phyloP scores from a whole-genome alignment of 2,329 filamentous ascomycete genomes.

The Xylaria multiplex region DNA sequence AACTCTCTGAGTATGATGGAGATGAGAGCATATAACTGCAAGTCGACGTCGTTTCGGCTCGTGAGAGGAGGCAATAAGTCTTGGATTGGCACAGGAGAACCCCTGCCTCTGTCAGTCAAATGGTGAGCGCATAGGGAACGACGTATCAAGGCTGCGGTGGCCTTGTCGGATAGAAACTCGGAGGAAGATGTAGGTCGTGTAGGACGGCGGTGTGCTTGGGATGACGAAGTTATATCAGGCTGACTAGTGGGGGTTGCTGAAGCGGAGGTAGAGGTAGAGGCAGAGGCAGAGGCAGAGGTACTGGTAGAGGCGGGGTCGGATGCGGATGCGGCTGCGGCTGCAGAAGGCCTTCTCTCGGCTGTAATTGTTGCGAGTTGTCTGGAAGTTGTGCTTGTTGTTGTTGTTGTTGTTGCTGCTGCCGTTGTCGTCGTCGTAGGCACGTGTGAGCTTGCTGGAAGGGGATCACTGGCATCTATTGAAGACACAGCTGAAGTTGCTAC shows the following conservation, averaged over 20 bases:
- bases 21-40: constrained; percentile 92
- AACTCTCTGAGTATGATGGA: constrained; percentile 90
- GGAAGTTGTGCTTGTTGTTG: constrained; percentile 42
- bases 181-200: constrained; percentile 49
- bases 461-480: constrained; percentile 39
- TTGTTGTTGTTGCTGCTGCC: too few species aligned
- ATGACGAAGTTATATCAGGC: constrained; percentile 46
- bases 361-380: constrained; percentile 38
- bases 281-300: neutral
- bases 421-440: constrained; percentile 42
- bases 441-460: constrained; percentile 39
- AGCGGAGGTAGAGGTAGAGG: neutral
- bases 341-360: constrained; percentile 8
- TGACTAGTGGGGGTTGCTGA: constrained; percentile 17
- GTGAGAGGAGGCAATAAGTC: constrained; percentile 90
- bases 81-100: constrained; percentile 71
- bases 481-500: constrained; percentile 40
- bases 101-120: constrained; percentile 65
- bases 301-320: too few species aligned
- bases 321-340: constrained; percentile 5
- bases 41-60: constrained; percentile 91
- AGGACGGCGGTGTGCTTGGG: constrained; percentile 44
- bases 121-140: constrained; percentile 83
- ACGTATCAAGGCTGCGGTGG: constrained; percentile 83
- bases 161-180: constrained; percentile 76